Evolutionary conservation across 139 green algal species (phyloP), one percentile per base, ranked within the genome.

Genomic region (Chlamydomonas asymmetrica): DNA sequence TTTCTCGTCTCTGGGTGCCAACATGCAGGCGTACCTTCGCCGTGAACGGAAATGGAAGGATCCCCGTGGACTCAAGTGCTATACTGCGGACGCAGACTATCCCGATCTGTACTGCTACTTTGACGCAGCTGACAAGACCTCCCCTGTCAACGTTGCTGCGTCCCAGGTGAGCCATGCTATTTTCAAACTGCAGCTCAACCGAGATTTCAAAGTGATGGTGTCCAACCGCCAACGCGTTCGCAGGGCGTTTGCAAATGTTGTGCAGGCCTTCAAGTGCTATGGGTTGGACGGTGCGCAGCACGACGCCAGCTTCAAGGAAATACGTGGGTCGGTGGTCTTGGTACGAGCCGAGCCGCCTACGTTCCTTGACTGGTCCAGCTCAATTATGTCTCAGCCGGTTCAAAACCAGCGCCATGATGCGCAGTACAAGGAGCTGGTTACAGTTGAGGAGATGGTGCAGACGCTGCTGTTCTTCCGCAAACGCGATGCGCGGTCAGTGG

Each of bases 101-200:
- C 38, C 38, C 31, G 29, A 63, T 32, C 20, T 63, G 2, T 63
- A 40, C 57, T 9, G 38, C 2, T 63, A 63, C 57, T 63, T 63
- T 63, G 57, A 63, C 57, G 57, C 57, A 5, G 31, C 29, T 4
- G 57, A 63, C 57, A 20, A 18, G 9, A 41, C 3, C 57, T 63
- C 57, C 10, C 57, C 57, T 13, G 57, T 63, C 29, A 63, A 63
- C 31, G 57, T 63, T 29, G 57, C 57, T 10, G 57, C 57, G 57
- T 63, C 57, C 3, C 38, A 63, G 57, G 57, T 31, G n/a, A n/a
- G n/a, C n/a, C n/a, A n/a, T n/a, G n/a, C n/a, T n/a, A n/a, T n/a
- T n/a, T n/a, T n/a, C n/a, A n/a, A n/a, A n/a, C n/a, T n/a, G n/a
- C n/a, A n/a, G n/a, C n/a, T n/a, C n/a, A n/a, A n/a, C n/a, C n/a